Conservation (phyloP, 192 early-diverging fungal genomes). For the Martensiomyces pterosporus region DNA sequence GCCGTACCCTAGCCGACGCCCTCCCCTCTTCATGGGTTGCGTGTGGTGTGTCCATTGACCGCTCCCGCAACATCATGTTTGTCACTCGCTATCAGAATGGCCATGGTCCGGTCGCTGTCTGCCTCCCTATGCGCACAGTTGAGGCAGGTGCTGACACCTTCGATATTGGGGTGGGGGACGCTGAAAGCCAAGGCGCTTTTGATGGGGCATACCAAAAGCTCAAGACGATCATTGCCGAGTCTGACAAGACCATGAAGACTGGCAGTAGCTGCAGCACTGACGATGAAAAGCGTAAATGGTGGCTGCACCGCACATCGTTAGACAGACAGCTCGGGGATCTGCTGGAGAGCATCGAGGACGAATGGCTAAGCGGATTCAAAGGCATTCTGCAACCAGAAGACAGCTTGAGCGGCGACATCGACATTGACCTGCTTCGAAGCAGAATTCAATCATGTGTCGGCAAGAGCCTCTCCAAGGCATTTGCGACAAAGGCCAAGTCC, state of each 20-base stretch:
- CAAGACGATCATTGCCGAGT: conserved; percentile 61
- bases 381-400: conserved; percentile 15
- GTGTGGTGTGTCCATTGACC: conserved; percentile 74
- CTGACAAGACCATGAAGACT: conserved; percentile 63
- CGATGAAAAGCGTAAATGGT: conserved; percentile 77
- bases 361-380: conserved; percentile 86
- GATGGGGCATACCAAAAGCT: conserved; percentile 50
- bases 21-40: conserved; percentile 71
- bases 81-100: conserved; percentile 57
- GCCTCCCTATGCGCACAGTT: conserved; percentile 68
- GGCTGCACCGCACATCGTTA: conserved; percentile 65
- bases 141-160: conserved; percentile 15
- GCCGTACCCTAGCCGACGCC: conserved; percentile 40
- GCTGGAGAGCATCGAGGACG: conserved; percentile 62
- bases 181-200: conserved; percentile 53
- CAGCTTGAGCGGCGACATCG: background rate
- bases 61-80: conserved; percentile 60
- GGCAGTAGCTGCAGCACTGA: conserved; percentile 49
- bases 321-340: conserved; percentile 65
- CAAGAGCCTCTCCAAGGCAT: conserved; percentile 11
- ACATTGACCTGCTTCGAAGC: conserved; percentile 3
- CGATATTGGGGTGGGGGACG: conserved; percentile 7
- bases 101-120: conserved; percentile 56
- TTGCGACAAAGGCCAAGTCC: conserved; percentile 21
- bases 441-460: conserved; percentile 17